Base-by-base conservation (phyloP, 139 green algal genomes). In the Picochlorum sp. region DNA sequence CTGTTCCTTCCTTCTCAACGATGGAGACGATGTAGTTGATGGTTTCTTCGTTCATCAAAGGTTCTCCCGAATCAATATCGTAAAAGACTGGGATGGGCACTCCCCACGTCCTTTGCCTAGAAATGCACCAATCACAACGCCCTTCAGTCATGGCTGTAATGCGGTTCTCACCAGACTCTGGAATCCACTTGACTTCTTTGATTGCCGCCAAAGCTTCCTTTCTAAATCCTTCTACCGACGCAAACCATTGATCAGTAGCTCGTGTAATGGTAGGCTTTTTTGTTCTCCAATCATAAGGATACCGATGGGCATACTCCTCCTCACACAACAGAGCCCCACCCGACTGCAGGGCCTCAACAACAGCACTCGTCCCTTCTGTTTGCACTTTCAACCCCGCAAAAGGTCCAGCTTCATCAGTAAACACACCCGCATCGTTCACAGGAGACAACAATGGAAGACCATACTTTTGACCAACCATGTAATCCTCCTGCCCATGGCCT, bases 231-330 rank as follows among this genome's bases (percentile, higher is more conserved):
- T 91, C 84, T 49, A 99, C 85, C 0, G 86, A 88, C 0, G 81
- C 86, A 81, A 92, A 92, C 77, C 76, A 85, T 82, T 98, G 92
- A 69, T 89, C 79, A 13, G 94, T 98, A 55, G 94, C 90, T 18
- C 93, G 81, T 76, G 97, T 97, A 73, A 99, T 99, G 70, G 91
- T 97, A 5, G 94, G 94, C 73, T 96, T 94, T 81, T 99, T 99
- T 37, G 92, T 98, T 38, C 94, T 81, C 94, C 94, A 99, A 80
- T 99, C 94, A 73, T 99, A 99, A 1, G 94, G 94, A 77, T 98
- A 98, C 80, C 97, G 97, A 90, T 99, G 94, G 24, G 66, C 80
- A 72, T 99, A 98, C 21, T 52, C 14, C 74, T 99, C 91, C 77
- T 94, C 81, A 74, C 80, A 69, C 26, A 99, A 69, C 64, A 99